Percentiles rank a stretch among this genome's conserved stretches.
These are phyloP conservation scores for Trichoderma virens DNA, from an alignment of 495 filamentous ascomycete genomes.

Conservation along the genomic window DNA sequence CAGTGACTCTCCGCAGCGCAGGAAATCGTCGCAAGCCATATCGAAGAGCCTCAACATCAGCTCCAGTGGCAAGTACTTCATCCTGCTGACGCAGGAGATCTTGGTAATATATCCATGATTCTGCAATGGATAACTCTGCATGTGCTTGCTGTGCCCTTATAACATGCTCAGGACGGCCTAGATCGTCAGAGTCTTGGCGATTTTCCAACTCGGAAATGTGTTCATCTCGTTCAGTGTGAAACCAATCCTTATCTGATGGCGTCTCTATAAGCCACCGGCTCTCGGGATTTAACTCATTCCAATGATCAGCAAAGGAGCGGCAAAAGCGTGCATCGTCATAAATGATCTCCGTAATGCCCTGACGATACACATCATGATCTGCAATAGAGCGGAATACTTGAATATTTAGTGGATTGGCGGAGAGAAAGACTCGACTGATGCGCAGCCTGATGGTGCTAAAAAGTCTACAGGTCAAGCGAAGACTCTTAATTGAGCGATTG, in stretches of 20 bases:
- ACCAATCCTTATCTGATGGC: background rate
- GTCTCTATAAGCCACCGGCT: background rate
- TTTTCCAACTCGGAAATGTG: background rate
- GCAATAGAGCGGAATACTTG: background rate
- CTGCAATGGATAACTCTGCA: background rate
- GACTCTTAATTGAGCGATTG: background rate
- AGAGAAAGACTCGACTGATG: background rate
- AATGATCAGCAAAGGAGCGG: background rate
- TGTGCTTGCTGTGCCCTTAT: background rate
- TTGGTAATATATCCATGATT: background rate
- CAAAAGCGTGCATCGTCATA: background rate
- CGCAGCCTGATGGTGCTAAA: background rate
- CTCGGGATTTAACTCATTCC: background rate
- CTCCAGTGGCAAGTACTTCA: background rate
- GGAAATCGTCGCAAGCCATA: background rate
- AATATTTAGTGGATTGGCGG: background rate
- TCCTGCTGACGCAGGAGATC: background rate
- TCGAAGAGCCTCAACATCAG: background rate
- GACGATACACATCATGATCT: background rate
- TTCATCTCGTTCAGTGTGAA: background rate
- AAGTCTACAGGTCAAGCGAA: background rate
- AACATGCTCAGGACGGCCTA: background rate
- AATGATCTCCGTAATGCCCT: background rate
- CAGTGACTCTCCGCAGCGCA: constrained; percentile 18
- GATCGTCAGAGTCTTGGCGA: background rate